Percentiles rank a stretch among this genome's conserved stretches.
Conservation (phyloP, 2,329 filamentous ascomycete species). For the Rhinocladiella similis region DNA sequence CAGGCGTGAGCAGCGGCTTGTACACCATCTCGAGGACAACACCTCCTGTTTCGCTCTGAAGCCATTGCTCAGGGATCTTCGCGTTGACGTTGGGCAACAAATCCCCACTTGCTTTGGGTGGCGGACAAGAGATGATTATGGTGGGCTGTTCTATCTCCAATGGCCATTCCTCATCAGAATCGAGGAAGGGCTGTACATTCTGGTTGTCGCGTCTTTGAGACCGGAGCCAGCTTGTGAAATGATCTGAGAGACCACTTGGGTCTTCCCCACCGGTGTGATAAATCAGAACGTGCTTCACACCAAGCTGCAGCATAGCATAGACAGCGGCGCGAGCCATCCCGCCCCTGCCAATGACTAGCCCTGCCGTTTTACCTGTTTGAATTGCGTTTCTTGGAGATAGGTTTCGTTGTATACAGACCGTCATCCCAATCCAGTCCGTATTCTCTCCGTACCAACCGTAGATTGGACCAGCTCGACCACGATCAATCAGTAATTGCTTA, state of each 20-base stretch:
- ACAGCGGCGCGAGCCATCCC: conserved; percentile 78
- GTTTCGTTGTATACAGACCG: conserved; percentile 42
- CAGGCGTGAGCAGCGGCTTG: conserved; percentile 69
- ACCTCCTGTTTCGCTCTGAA: conserved; percentile 70
- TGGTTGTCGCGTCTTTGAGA: conserved; percentile 49
- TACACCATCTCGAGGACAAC: conserved; percentile 76
- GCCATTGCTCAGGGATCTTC: conserved; percentile 67
- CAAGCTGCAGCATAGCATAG: conserved; percentile 76
- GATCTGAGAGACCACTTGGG: conserved; percentile 65
- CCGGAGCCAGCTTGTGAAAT: conserved; percentile 61
- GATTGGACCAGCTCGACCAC: conserved; percentile 43
- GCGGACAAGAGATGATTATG: conserved; percentile 75
- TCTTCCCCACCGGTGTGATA: conserved; percentile 69
- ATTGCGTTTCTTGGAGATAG: conserved; percentile 54
- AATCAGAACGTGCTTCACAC: conserved; percentile 73
- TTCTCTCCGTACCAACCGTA: conserved; percentile 48
- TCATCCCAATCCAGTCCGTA: conserved; percentile 48
- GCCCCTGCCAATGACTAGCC: conserved; percentile 58
- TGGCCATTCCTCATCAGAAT: conserved; percentile 71
- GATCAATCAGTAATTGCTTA: too few species aligned
- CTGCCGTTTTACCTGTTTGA: conserved; percentile 51
- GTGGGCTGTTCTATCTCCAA: conserved; percentile 63
- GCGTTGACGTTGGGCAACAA: conserved; percentile 66
- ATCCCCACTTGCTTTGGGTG: conserved; percentile 64
- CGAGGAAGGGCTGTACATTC: too few species aligned